Percentiles rank a stretch among this genome's conserved stretches.
These are phyloP conservation scores for Suillus americanus DNA, from an alignment of 768 basidiomycete genomes.

Conservation along the genomic window DNA sequence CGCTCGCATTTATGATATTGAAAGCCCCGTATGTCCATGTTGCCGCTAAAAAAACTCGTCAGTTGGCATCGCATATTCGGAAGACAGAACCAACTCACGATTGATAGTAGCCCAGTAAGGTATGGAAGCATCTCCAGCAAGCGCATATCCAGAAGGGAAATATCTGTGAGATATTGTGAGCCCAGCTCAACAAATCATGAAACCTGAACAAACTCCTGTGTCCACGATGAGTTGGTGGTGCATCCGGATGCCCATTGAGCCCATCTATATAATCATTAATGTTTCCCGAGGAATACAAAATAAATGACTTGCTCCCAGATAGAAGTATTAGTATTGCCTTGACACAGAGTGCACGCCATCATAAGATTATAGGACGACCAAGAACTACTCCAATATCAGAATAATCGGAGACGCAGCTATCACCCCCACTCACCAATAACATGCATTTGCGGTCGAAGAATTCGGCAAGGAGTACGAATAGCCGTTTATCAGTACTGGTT, in stretches of 20 bases:
- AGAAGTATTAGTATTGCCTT: conserved; percentile 19
- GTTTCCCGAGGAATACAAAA: background rate
- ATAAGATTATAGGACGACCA: conserved; percentile 59
- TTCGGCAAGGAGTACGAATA: conserved; percentile 23
- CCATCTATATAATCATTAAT: conserved; percentile 18
- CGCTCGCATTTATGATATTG: conserved; percentile 27
- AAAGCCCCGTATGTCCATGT: conserved; percentile 34
- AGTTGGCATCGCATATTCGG: background rate
- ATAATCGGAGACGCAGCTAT: background rate
- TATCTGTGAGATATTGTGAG: conserved; percentile 16
- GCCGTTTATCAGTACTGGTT: conserved; percentile 20
- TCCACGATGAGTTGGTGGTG: background rate
- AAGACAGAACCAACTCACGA: conserved; percentile 37
- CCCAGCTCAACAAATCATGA: background rate
- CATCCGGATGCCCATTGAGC: conserved; percentile 9
- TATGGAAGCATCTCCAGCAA: conserved; percentile 35
- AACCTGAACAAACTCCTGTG: background rate
- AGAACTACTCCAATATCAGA: conserved; percentile 35
- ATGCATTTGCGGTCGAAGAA: conserved; percentile 22
- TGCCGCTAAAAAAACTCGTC: conserved; percentile 28
- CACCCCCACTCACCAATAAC: conserved; percentile 25
- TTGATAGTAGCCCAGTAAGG: conserved; percentile 48
- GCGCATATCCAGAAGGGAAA: conserved; percentile 40
- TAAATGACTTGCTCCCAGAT: conserved; percentile 31
- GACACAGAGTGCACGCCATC: conserved; percentile 52